Base-by-base conservation (phyloP, 2,329 filamentous ascomycete genomes). In the Exserohilum turcica region DNA sequence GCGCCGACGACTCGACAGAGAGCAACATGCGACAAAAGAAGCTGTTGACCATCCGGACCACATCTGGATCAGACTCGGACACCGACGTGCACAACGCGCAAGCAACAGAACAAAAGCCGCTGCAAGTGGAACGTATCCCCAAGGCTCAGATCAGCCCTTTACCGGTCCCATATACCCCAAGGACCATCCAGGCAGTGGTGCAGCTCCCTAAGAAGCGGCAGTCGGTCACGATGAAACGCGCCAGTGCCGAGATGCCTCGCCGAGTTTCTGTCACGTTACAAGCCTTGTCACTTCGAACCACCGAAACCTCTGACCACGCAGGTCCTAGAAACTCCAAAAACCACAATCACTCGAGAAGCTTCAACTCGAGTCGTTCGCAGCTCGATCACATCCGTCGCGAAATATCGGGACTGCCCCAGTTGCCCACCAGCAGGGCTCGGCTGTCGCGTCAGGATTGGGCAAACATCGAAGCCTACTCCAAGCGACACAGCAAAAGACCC, bases 391-490 rank as follows among this genome's bases (percentile, higher is more conserved):
- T 72, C 3, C 60, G 67, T 33, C 63, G 63, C 27, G 69, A 74
- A 9, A 65, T 74, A 6, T 60, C 61, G n/a, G 52, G 56, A 39
- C 63, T 74, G 9, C 71, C 71, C 13, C 61, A 63, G 24, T 33
- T 74, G 10, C 70, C 70, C 6, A 54, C 57, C 28, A 68, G 63
- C 10, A 68, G 64, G 31, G 62, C 68, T 9, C 62, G 70, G 13
- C 38, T 74, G 38, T 74, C 70, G 5, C 70, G 69, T 21, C 68
- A 72, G 28, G 71, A 74, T 37, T 74, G 70, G 71, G 65, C 64
- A 10, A 63, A 68, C 18, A 71, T 74, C 27, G 61, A 70, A 42
- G 67, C 67, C 1, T 74, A 74, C 43, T 63, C 68, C 3, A 64
- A 64, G 27, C 61, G 63, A 29, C 59, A 68, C 35, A 66, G 58